Evolutionary conservation across 495 filamentous ascomycete genomes (phyloP), one percentile per base, ranked within the genome.

Genomic region (Hypoxylon lenormandii): DNA sequence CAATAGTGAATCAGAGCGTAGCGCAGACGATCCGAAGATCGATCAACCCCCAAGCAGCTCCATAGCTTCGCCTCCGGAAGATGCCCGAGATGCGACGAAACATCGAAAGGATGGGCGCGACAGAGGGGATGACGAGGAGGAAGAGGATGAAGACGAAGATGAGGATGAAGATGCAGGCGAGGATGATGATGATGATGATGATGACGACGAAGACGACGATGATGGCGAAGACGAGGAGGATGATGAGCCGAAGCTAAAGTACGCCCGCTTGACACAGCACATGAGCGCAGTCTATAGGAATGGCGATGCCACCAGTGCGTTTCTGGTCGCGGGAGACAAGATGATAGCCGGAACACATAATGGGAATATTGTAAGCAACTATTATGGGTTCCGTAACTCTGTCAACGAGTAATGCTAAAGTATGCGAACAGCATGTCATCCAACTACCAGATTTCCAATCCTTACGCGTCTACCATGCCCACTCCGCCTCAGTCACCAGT

Each of bases 291-390:
- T 97, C 48, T 98, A 98, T 81, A 88, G 92, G 51, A 96, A 96
- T 80, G 93, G 92, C 58, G 95, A 98, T 84, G 91, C 92, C 61
- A 96, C 94, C 33, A 97, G 94, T 79, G 81, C 91, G 7, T 96
- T 94, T 72, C 80, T 95, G 26, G 92, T 95, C 49, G 91, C 91
- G 18, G 94, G 93, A 22, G 95, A 98, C 81, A 98, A 97, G 81
- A 97, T 97, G 93, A 90, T 98, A 57, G 82, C 96, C 65, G 95
- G 95, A 67, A 97, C 96, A 3, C 95, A 98, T 78, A 97, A 97
- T 80, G 95, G 95, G 68, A 97, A 95, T 72, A 92, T 98, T 70
- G 93, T 96, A 83, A 86, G 91, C 50, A 47, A n/a, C 42, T 82
- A 60, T n/a, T 21, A 43, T 49, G 38, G 8, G 58, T 50, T 22